Base-by-base conservation (phyloP, 805 yeast genomes). In the Pichia pseudocactophila region DNA sequence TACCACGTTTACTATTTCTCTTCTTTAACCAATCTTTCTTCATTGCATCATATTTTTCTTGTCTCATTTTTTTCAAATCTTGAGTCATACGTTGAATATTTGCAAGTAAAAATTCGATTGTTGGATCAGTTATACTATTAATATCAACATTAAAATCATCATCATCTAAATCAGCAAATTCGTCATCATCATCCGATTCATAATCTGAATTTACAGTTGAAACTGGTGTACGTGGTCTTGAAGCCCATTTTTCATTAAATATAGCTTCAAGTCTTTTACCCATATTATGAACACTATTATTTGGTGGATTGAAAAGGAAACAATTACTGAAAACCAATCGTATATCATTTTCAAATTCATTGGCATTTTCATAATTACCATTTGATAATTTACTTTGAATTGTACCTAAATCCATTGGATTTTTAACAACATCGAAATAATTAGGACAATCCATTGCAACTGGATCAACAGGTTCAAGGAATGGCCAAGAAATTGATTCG, bases 401-500 rank as follows among this genome's bases (percentile, higher is more conserved):
- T 0, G 97, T 87, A 27, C 90, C 79, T 51, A 92, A 70, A 63
- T 92, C 98, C 97, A 92, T 92, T 46, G 98, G 98, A 53, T 78
- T 76, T 62, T 86, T 87, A 45, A 92, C 81, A 43, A 86, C 68
- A 54, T 90, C 94, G 52, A 76, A 75, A 62, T 92, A 92, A 35
- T 88, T 78, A 25, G 98, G 98, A 51, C 95, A 81, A 55, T 86
- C 87, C 56, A 90, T 73, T 13, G 96, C 95, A 27, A 89, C 88
- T 0, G 96, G 92, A 62, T 92, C 97, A 34, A 92, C 98, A 1
- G 98, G 97, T 45, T 76, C 82, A 56, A 90, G 63, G 55, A 92
- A 92, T 26, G 98, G 97, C 65, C 81, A 92, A 50, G 90, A 80
- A 57, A 83, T 81, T 35, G 79, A 72, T 54, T 82, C 86, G 61